Base-by-base conservation (phyloP, 306 rosid genomes). In the Quercus gilva region DNA sequence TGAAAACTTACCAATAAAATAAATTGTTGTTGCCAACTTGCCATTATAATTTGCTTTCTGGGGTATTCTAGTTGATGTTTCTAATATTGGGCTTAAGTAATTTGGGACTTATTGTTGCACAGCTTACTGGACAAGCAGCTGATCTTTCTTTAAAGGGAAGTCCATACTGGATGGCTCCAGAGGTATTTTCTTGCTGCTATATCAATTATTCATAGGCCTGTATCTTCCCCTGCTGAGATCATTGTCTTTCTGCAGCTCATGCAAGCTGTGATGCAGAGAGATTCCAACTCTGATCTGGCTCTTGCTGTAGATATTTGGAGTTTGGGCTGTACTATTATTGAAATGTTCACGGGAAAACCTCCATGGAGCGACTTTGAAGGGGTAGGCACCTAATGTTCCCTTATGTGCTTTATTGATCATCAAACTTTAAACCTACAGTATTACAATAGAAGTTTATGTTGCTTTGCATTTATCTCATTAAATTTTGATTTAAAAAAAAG, bases 91-190 rank as follows among this genome's bases (percentile, higher is more conserved):
- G 21, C 28, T 73, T 2, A 23, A 75, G 13, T 35, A 41, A 60
- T 35, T 76, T 74, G 69, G 57, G 51, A 81, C 84, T 52, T 85
- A 71, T 55, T 86, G 78, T 76, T 86, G 70, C 68, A 72, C 92
- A 96, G 99, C 88, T 96, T 64, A 89, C 92, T 55, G 98, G 97
- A 55, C 96, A 90, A 72, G 91, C 91, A 72, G 91, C 91, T 18
- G 89, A 89, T 81, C 98, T 96, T 77, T 96, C 99, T 80, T 43
- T 96, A 55, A 96, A 88, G 86, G 99, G 99, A 85, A 96, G 99
- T 82, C 99, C 99, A 63, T 96, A 93, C 82, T 96, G 99, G 99
- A 93, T 96, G 99, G 99, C 99, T 81, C 99, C 98, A 57, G 99
- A 96, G 99, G 99, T 96, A 90, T 55, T 75, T 71, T 76, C 75